Base-by-base conservation (phyloP, 1,284 basidiomycete species). In the Ceratobasidium papillatum region DNA sequence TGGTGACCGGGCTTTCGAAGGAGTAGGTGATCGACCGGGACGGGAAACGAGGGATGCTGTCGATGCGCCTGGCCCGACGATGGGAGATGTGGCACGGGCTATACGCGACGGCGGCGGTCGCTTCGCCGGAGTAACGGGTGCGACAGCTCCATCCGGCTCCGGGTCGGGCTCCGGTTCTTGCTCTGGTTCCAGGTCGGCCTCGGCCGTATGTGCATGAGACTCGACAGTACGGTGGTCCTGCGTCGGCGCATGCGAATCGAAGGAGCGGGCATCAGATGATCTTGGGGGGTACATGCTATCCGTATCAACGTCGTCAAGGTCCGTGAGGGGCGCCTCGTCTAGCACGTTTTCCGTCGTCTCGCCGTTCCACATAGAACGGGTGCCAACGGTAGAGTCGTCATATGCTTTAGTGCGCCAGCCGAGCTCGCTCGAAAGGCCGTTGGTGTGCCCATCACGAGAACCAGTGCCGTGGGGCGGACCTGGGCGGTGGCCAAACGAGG, bases 231-330 rank as follows among this genome's bases (percentile, higher is more conserved):
- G 74, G 22, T 41, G n/a, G n/a, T 34, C 36, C 17, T 54, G 64
- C 11, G 66, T 30, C 3, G 19, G 45, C 5, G 56, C 43, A 17
- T 68, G 32, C 1, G 74, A 69, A 9, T 69, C 56, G 30, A 43
- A 22, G n/a, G 56, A 73, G 30, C 30, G 51, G 32, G 64, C 65
- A 12, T 69, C 36, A 17, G 22, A 19, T 1, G 66, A 69, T 38
- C 64, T 47, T 2, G 64, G 66, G 25, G 25, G 51, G 54, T 43
- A 69, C 45, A 74, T 68, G 52, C 54, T 65, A 22, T 58, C 75
- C n/a, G 34, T 74, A 64, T 71, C 73, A 51, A 76, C 75, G 32
- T 61, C 75, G 11, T 77, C 76, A 58, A 77, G 65, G 66, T 77
- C 77, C 12, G 73, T 76, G 19, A 77, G 72, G n/a, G 65, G 63